Evolutionary conservation across 2,329 filamentous ascomycete genomes (phyloP).

Genomic region (Raffaelea ambrosiae): DNA sequence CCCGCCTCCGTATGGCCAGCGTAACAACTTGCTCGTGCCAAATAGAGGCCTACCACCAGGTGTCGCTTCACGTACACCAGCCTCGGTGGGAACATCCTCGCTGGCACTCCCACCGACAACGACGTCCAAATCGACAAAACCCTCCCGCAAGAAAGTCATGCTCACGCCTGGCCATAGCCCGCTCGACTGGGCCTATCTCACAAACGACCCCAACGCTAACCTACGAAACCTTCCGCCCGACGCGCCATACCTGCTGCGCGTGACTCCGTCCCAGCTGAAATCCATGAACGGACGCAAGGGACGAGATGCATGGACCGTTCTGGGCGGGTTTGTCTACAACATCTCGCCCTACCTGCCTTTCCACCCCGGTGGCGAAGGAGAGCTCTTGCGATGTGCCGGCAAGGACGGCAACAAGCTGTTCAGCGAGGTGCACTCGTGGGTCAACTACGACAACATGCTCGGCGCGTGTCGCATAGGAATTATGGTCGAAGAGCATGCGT

Average conservation of each 20-base stretch:
- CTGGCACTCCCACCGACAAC: not conserved
- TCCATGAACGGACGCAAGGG: conserved; percentile 74
- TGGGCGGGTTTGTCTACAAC: conserved; percentile 90
- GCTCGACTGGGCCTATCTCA: conserved; percentile 86
- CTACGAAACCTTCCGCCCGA: conserved; percentile 53
- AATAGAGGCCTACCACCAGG: too few relatives aligned
- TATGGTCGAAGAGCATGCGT: conserved; percentile 46
- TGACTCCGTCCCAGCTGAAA: conserved; percentile 75
- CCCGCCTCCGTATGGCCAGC: conserved; percentile 6
- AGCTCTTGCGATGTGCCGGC: conserved; percentile 57
- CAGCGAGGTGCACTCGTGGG: conserved; percentile 61
- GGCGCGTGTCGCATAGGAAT: conserved; percentile 54
- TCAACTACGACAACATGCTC: conserved; percentile 65
- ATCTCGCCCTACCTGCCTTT: conserved; percentile 82
- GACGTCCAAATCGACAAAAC: conserved; percentile 40
- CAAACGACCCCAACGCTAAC: conserved; percentile 51
- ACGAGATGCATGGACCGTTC: conserved; percentile 81
- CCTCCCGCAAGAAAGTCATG: conserved; percentile 55
- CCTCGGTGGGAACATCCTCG: conserved; percentile 18
- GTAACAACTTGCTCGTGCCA: not conserved
- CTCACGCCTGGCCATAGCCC: conserved; percentile 89
- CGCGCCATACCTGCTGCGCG: conserved; percentile 55
- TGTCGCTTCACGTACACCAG: conserved; percentile 8
- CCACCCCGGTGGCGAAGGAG: conserved; percentile 78
- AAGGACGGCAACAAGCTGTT: conserved; percentile 56